Percentiles rank a stretch among this genome's conserved stretches.
phyloP scores from a whole-genome alignment of 2,329 filamentous ascomycete genomes.

The Onygena corvina region DNA sequence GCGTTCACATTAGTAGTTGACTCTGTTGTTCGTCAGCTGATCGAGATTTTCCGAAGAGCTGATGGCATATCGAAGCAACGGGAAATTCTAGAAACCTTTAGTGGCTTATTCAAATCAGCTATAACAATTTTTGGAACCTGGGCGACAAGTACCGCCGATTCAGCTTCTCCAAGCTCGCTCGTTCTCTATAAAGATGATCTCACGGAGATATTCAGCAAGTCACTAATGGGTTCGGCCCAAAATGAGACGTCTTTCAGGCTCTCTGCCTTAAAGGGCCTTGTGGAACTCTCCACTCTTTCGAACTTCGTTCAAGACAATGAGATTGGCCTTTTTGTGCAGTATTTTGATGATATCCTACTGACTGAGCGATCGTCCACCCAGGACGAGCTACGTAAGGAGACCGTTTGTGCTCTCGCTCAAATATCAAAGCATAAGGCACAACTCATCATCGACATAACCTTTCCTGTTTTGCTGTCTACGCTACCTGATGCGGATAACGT shows the following conservation, averaged over 20 bases:
- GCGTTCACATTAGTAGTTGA: conserved; percentile 46
- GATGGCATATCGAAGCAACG: conserved; percentile 51
- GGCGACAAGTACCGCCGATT: conserved; percentile 31
- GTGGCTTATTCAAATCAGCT: conserved; percentile 47
- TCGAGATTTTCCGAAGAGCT: conserved; percentile 49
- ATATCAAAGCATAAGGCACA: conserved; percentile 51
- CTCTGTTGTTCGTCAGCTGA: conserved; percentile 45
- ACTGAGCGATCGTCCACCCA: conserved; percentile 43
- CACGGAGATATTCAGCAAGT: conserved; percentile 44
- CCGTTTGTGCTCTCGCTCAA: conserved; percentile 47
- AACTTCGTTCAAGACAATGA: conserved; percentile 42
- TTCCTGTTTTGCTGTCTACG: conserved; percentile 54
- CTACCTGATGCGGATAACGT: conserved; percentile 47
- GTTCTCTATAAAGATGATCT: conserved; percentile 40
- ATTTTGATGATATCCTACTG: conserved; percentile 50
- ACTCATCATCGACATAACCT: conserved; percentile 51
- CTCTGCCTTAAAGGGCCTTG: conserved; percentile 37
- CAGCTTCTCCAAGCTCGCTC: conserved; percentile 32
- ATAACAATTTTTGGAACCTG: conserved; percentile 46
- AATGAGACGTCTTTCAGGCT: conserved; percentile 42
- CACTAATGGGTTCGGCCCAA: conserved; percentile 41
- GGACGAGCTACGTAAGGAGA: conserved; percentile 46
- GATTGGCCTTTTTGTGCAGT: conserved; percentile 43
- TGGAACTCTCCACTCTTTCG: conserved; percentile 36
- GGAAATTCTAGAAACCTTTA: conserved; percentile 50